phyloP scores from a whole-genome alignment of 2,329 filamentous ascomycete species.

The Pyrenochaeta sp. region DNA sequence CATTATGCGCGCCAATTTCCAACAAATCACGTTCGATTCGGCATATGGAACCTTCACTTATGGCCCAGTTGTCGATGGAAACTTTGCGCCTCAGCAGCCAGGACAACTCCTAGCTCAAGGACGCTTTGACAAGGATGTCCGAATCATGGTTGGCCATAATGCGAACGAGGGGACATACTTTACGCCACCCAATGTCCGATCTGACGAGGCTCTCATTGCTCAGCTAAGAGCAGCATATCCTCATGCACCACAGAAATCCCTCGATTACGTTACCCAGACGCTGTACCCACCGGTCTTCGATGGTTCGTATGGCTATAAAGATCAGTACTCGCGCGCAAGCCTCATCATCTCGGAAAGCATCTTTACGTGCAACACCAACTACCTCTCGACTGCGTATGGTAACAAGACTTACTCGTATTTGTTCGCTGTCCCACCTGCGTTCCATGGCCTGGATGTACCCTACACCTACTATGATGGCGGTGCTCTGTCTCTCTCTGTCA shows the following conservation, averaged over 20 bases:
- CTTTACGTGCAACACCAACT: constrained; percentile 64
- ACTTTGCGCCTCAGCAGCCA: constrained; percentile 42
- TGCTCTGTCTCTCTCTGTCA: constrained; percentile 21
- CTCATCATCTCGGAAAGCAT: constrained; percentile 54
- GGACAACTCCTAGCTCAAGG: constrained; percentile 48
- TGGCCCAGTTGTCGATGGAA: constrained; percentile 46
- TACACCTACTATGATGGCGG: constrained; percentile 63
- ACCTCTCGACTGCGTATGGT: constrained; percentile 56
- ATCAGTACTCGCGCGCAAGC: constrained; percentile 53
- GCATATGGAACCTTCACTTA: constrained; percentile 46
- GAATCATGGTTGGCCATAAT: constrained; percentile 54
- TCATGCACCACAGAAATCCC: constrained; percentile 34
- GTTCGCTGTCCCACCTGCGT: constrained; percentile 62
- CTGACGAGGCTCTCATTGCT: constrained; percentile 36
- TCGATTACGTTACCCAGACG: constrained; percentile 54
- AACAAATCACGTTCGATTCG: constrained; percentile 40
- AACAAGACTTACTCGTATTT: constrained; percentile 62
- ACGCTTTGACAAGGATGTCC: constrained; percentile 46
- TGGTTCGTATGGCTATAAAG: constrained; percentile 58
- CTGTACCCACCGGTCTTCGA: constrained; percentile 62
- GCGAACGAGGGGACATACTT: constrained; percentile 56
- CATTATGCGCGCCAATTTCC: constrained; percentile 46
- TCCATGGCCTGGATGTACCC: constrained; percentile 62
- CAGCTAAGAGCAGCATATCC: constrained; percentile 40
- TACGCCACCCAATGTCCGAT: constrained; percentile 50